Base-by-base conservation (phyloP, 2,329 filamentous ascomycete species). In the Beauveria bassiana region DNA sequence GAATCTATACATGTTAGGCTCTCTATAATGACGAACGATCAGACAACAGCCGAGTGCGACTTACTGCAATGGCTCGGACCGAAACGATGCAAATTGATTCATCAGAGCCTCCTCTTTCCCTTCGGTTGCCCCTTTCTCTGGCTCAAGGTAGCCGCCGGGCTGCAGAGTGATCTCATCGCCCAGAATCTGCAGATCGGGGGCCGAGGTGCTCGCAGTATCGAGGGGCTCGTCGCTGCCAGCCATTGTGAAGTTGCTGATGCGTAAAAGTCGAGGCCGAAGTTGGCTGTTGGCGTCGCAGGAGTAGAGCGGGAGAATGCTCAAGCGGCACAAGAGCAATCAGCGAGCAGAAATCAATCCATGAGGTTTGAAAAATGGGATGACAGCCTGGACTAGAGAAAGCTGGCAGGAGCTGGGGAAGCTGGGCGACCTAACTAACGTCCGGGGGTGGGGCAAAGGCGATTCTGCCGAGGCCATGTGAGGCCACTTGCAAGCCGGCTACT, bases 71-170 rank as follows among this genome's bases (percentile, higher is more conserved):
- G 86, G 86, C 65, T 86, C 84, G 46, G 83, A 80, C 62, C 93
- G 87, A 73, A 98, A 97, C 51, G 92, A 89, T 54, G 90, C 89
- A 81, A 95, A 95, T 70, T 93, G 86, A 73, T 88, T 86, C 77
- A 93, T 86, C 67, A 93, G 77, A 22, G 86, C 86, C 70, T 87
- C 83, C 68, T 92, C 89, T 64, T 82, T 82, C 49, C 68, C 74
- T 57, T 80, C 84, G 49, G 77, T 79, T 64, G 79, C 71, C 63
- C 78, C 71, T 47, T 70, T 71, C 24, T 71, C 69, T 28, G 80
- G 77, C 70, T 85, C 82, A 62, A 87, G 78, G 69, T 83, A 89
- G 63, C 87, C 88, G 66, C 86, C 86, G 9, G 89, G 89, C 70
- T 91, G 88, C 45, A 93, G 82, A 1, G 86, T 91, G 67, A 92